phyloP scores from a whole-genome alignment of 2,329 filamentous ascomycete species.

The Setomelanomma holmii region DNA sequence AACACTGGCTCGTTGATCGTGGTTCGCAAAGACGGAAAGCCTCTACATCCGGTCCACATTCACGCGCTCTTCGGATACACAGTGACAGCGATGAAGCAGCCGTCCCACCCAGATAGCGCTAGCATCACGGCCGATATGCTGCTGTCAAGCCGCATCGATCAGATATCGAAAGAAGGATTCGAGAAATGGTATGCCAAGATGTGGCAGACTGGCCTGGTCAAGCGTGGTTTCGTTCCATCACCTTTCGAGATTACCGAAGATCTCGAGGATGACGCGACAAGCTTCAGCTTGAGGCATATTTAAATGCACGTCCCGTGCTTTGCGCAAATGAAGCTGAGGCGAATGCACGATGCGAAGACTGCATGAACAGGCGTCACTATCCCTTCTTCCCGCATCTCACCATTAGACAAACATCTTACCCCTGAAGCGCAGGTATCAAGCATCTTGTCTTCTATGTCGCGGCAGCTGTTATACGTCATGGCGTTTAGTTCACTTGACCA shows the following conservation, averaged over 20 bases:
- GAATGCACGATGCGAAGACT: too few relatives aligned
- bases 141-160: not conserved
- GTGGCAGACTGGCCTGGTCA: not conserved
- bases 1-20: slow-evolving; percentile 13
- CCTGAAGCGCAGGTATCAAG: too few relatives aligned
- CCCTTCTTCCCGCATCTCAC: too few relatives aligned
- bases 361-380: too few relatives aligned
- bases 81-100: not conserved
- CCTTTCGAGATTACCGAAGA: slow-evolving; percentile 2
- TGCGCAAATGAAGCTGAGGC: too few relatives aligned
- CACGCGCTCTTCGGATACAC: slow-evolving; percentile 12
- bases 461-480: too few relatives aligned
- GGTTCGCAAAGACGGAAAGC: slow-evolving; percentile 20
- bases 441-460: too few relatives aligned
- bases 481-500: too few relatives aligned
- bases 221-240: not conserved
- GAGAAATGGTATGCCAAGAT: not conserved
- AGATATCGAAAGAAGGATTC: slow-evolving; percentile 7
- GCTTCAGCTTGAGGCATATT: not conserved
- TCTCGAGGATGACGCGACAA: not conserved
- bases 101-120: not conserved
- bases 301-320: too few relatives aligned
- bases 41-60: slow-evolving; percentile 14
- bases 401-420: too few relatives aligned
- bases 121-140: slow-evolving; percentile 1